phyloP scores from a whole-genome alignment of 176 grass and related monocot genomes.

The Lolium perenne region DNA sequence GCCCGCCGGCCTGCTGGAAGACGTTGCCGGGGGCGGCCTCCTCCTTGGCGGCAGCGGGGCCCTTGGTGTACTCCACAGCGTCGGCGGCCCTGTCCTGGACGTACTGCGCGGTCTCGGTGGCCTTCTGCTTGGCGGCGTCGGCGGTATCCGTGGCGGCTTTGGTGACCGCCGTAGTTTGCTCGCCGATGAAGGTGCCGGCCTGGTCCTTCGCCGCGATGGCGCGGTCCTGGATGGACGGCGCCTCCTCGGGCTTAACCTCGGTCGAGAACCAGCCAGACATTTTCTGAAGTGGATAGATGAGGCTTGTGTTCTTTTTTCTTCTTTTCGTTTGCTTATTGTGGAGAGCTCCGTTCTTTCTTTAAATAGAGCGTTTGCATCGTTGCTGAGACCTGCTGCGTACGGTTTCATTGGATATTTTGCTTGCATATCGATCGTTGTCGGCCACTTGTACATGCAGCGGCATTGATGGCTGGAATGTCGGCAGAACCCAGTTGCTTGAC shows the following conservation, averaged over 20 bases:
- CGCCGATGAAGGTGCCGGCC: conserved; percentile 6
- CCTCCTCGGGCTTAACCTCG: neutral
- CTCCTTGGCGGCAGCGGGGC: conserved; percentile 14
- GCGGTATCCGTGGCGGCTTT: conserved; percentile 53
- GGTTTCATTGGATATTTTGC: neutral
- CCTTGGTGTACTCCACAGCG: conserved; percentile 42
- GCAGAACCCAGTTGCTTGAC: neutral
- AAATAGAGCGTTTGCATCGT: neutral
- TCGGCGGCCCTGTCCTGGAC: neutral
- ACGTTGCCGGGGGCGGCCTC: conserved; percentile 19
- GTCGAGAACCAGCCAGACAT: neutral
- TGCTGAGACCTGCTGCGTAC: neutral
- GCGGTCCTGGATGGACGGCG: conserved; percentile 32
- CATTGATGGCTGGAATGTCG: neutral
- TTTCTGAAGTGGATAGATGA: neutral
- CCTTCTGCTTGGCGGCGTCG: conserved; percentile 36
- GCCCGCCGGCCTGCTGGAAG: conserved; percentile 67
- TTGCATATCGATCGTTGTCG: neutral
- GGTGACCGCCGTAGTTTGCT: neutral
- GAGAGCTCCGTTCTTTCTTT: neutral
- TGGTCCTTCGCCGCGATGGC: conserved; percentile 12
- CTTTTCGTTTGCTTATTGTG: neutral
- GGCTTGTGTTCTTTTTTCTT: neutral
- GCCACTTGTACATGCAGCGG: conserved; percentile 10
- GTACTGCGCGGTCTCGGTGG: neutral